These are phyloP conservation scores for Phytophthora colocasiae DNA, from an alignment of 352 stramenopile species.

Conservation along the genomic window DNA sequence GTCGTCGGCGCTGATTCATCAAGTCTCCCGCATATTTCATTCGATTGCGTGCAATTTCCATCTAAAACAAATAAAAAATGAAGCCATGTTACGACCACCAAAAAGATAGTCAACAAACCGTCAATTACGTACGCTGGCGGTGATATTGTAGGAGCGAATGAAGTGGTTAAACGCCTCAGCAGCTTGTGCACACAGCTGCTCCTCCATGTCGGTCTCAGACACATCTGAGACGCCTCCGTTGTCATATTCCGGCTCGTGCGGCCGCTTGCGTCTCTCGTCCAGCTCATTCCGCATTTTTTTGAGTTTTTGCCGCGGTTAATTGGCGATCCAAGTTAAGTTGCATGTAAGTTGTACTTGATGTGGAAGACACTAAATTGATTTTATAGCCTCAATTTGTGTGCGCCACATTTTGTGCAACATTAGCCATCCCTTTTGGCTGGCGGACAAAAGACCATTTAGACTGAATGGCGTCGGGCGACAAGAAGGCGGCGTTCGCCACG, in stretches of 20 bases:
- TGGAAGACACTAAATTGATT: neutral
- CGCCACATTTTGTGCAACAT: neutral
- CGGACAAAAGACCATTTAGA: conserved; percentile 8
- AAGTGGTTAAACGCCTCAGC: conserved; percentile 76
- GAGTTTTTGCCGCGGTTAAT: conserved; percentile 4
- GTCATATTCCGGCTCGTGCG: conserved; percentile 11
- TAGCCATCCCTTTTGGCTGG: conserved; percentile 17
- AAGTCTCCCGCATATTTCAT: conserved; percentile 50
- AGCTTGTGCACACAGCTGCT: conserved; percentile 77
- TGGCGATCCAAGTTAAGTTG: neutral
- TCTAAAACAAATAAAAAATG: conserved; percentile 33
- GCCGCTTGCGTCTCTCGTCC: conserved; percentile 20
- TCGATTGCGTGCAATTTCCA: conserved; percentile 68
- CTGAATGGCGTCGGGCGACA: conserved; percentile 22
- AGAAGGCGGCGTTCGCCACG: conserved; percentile 54
- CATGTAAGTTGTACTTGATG: conserved; percentile 1
- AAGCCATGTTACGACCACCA: conserved; percentile 18
- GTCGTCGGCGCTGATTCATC: conserved; percentile 24
- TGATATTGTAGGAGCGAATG: conserved; percentile 61
- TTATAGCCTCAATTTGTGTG: neutral
- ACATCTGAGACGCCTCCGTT: conserved; percentile 13
- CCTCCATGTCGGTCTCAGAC: conserved; percentile 64
- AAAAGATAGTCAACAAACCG: neutral
- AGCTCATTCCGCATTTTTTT: conserved; percentile 15
- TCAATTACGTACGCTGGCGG: conserved; percentile 51